Base-by-base conservation (phyloP, 306 rosid species). In the Urtica urens region DNA sequence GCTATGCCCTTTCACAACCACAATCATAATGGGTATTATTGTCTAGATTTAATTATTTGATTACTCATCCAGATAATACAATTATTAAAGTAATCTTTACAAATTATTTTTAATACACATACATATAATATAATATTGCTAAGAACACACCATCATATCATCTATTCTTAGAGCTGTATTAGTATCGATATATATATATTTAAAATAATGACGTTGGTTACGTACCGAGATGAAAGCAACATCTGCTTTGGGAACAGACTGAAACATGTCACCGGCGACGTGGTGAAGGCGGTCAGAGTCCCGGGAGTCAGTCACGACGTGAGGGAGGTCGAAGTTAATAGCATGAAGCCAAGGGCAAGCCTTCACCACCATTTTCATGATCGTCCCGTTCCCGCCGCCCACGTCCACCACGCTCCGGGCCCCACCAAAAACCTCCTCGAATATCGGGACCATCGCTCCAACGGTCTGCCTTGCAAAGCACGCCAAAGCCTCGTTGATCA, bases 271-370 rank as follows among this genome's bases (percentile, higher is more conserved):
- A 7, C 94, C 96, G 0, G 71, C 63, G 0, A 80, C 81, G 38
- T 75, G 62, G 39, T 78, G 41, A 10, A 83, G 57, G 10, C 59
- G 56, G 0, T 64, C 40, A 14, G 1, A 54, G 4, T 62, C 4
- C 1, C 49, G 40, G 0, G 71, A 80, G 26, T 5, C 57, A 12
- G 62, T 46, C 14, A 76, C 73, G 15, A 87, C 93, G 22, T 83
- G 86, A 1, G 81, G 78, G 53, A 76, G 79, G 59, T 87, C 94
- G 15, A 78, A 83, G 49, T 87, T 87, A 54, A 80, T 71, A 57
- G 71, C 70, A 15, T 3, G 39, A 13, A 83, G 68, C 70, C 63
- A 48, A 14, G 88, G 80, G 15, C 42, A 72, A 5, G 67, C 79
- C 59, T 65, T 33, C 0, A 41, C 65, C 9, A 80, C 8, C 37